Percentiles rank a stretch among this genome's conserved stretches.
phyloP scores from a whole-genome alignment of 163 green algal species.

The Chloromonas sp. region DNA sequence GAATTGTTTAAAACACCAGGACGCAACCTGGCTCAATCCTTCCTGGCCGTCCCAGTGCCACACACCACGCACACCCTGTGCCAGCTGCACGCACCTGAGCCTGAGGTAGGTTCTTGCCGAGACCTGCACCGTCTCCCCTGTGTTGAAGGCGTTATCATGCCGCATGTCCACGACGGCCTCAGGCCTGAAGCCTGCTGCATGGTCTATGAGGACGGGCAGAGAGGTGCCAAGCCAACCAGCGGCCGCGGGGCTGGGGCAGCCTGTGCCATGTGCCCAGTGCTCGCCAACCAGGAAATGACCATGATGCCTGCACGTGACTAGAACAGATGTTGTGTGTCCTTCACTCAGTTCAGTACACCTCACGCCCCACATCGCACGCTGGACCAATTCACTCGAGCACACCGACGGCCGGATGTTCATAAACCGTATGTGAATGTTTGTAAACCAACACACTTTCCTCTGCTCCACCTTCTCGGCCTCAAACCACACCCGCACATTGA shows the following conservation, averaged over 20 bases:
- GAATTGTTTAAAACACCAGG: too few species aligned
- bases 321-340: too few species aligned
- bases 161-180: conserved; percentile 46
- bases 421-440: too few species aligned
- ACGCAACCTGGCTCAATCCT: too few species aligned
- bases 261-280: conserved; percentile 56
- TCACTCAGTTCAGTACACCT: neutral
- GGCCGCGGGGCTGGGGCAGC: neutral
- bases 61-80: too few species aligned
- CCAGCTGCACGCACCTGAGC: conserved; percentile 26
- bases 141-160: conserved; percentile 59
- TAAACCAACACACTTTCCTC: too few species aligned
- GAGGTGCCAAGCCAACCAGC: conserved; percentile 23
- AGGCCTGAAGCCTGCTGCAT: conserved; percentile 65
- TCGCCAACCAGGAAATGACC: conserved; percentile 73
- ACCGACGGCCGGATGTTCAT: too few species aligned
- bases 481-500: too few species aligned
- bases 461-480: too few species aligned
- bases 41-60: too few species aligned
- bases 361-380: too few species aligned
- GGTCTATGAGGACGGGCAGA: conserved; percentile 70
- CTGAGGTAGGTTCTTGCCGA: conserved; percentile 67
- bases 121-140: conserved; percentile 52
- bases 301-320: conserved; percentile 35
- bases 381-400: too few species aligned